Percentiles rank a stretch among this genome's conserved stretches.
These are phyloP conservation scores for Fonsecaea pugnacius DNA, from an alignment of 2,329 filamentous ascomycete species.

Conservation along the genomic window DNA sequence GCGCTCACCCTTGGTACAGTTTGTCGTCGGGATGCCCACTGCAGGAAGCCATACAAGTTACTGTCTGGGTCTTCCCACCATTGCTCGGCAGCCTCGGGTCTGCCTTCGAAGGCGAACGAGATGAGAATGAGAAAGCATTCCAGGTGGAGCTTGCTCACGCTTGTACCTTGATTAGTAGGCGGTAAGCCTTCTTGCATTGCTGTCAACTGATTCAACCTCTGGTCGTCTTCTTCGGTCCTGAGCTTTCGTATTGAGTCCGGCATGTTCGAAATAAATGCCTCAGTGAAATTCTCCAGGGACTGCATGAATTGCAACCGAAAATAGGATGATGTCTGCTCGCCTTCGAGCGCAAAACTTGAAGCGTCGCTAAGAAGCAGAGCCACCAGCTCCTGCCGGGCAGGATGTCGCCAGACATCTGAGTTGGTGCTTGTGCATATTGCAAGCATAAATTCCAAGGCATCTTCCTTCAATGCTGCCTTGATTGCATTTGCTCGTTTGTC, in stretches of 20 bases:
- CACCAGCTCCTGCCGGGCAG: constrained; percentile 79
- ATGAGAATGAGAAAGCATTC: constrained; percentile 93
- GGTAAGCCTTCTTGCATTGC: constrained; percentile 51
- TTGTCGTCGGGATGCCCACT: constrained; percentile 94
- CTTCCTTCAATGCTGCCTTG: constrained; percentile 77
- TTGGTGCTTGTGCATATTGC: constrained; percentile 81
- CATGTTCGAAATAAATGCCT: constrained; percentile 93
- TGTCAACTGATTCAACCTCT: constrained; percentile 56
- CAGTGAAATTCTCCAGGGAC: constrained; percentile 83
- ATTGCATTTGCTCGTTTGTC: constrained; percentile 74
- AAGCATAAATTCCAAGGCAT: constrained; percentile 89
- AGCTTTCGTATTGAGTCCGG: constrained; percentile 87
- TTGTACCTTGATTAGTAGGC: constrained; percentile 51
- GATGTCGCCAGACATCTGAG: constrained; percentile 82
- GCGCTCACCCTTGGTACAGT: constrained; percentile 95
- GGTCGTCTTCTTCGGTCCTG: constrained; percentile 86
- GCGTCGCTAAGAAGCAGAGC: constrained; percentile 82
- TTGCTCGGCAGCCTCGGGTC: constrained; percentile 78
- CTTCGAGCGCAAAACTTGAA: constrained; percentile 68
- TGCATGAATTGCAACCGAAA: constrained; percentile 76
- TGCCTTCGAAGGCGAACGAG: constrained; percentile 85
- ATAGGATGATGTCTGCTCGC: constrained; percentile 67
- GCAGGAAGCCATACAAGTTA: constrained; percentile 90
- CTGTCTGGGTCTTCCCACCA: constrained; percentile 94
- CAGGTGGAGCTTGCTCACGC: constrained; percentile 60